Percentiles rank a stretch among this genome's conserved stretches.
These are phyloP conservation scores for Pulveroboletus sp. DNA, from an alignment of 768 basidiomycete species.

Conservation along the genomic window DNA sequence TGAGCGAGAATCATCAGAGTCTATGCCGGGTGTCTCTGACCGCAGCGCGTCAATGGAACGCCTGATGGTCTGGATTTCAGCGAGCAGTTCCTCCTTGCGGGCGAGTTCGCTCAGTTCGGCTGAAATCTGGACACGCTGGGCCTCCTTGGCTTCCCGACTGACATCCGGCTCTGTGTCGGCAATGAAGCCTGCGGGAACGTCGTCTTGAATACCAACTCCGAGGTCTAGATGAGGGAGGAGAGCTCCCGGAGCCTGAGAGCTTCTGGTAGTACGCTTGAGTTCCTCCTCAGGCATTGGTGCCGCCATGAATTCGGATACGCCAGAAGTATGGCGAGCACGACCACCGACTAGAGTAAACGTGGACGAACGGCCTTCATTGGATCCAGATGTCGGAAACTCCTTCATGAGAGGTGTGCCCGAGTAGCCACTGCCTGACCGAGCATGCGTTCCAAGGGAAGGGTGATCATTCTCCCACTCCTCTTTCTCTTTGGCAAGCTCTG, in stretches of 20 bases:
- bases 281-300: constrained; percentile 62
- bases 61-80: constrained; percentile 76
- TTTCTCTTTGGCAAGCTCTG: constrained; percentile 60
- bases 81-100: constrained; percentile 65
- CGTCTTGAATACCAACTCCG: constrained; percentile 66
- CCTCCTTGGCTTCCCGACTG: constrained; percentile 28
- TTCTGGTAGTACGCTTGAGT: constrained; percentile 44
- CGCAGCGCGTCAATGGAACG: constrained; percentile 73
- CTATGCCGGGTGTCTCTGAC: constrained; percentile 54
- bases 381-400: constrained; percentile 50
- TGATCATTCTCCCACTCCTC: constrained; percentile 87
- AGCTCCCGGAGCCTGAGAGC: constrained; percentile 45
- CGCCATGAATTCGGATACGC: constrained; percentile 69
- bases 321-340: constrained; percentile 59
- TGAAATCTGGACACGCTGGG: constrained; percentile 34
- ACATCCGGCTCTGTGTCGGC: constrained; percentile 36
- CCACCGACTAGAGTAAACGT: constrained; percentile 47
- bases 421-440: constrained; percentile 56
- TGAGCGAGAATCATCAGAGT: constrained; percentile 53
- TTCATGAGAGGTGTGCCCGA: constrained; percentile 67
- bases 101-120: constrained; percentile 49
- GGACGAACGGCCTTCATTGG: constrained; percentile 38
- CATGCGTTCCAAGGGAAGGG: constrained; percentile 56
- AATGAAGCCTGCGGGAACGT: constrained; percentile 71
- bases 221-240: constrained; percentile 70